A percentile compares a stretch with the other conserved stretches of the same genome.
Evolutionary conservation across 2,329 filamentous ascomycete species (phyloP).

Genomic region (Decorospora gaudefroyi): DNA sequence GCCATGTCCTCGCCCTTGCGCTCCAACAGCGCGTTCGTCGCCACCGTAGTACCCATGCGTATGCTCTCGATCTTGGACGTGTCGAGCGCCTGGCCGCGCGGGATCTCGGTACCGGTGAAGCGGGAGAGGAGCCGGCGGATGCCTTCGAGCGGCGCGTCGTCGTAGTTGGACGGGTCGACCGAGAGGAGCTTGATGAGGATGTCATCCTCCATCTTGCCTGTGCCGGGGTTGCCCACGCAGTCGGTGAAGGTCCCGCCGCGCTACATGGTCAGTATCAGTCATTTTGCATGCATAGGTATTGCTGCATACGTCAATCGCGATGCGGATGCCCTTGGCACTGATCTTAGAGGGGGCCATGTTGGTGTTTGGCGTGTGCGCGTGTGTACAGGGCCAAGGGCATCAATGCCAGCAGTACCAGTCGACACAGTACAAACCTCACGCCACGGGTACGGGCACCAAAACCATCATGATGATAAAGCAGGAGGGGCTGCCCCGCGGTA

Average conservation of each 20-base stretch:
- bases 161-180: conserved; percentile 87
- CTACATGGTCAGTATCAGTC: conserved; percentile 43
- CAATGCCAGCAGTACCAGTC: not conserved
- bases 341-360: conserved; percentile 35
- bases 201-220: conserved; percentile 70
- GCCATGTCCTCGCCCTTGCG: conserved; percentile 88
- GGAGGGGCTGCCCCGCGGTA: conserved; percentile 17
- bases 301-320: conserved; percentile 63
- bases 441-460: not conserved
- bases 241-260: conserved; percentile 92
- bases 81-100: conserved; percentile 77
- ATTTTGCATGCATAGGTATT: not conserved
- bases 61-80: conserved; percentile 86
- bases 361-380: not conserved
- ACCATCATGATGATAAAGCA: conserved; percentile 6
- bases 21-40: conserved; percentile 88
- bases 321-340: conserved; percentile 66
- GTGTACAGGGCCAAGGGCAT: not conserved
- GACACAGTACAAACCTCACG: conserved; percentile 2
- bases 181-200: conserved; percentile 86
- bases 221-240: conserved; percentile 80
- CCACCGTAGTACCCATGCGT: conserved; percentile 94
- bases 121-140: conserved; percentile 83
- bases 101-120: conserved; percentile 75
- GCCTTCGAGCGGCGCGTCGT: conserved; percentile 87